These are phyloP conservation scores for Fremontodendron californicum DNA, from an alignment of 345 rosid species.

Conservation along the genomic window DNA sequence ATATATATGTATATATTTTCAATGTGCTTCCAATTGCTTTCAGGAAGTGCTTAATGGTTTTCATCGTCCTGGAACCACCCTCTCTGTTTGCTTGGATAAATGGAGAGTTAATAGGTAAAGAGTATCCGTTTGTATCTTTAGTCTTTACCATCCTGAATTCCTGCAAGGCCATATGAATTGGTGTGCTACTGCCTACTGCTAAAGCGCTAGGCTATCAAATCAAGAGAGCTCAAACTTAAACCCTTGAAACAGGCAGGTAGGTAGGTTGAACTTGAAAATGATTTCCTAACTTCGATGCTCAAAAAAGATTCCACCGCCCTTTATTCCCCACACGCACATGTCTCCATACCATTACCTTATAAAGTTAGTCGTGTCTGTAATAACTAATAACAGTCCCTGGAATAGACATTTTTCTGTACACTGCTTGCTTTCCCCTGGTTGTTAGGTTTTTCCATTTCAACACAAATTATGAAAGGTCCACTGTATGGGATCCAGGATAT, in stretches of 20 bases:
- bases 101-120: too few species aligned
- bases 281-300: background rate
- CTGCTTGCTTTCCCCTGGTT: too few species aligned
- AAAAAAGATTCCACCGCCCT: background rate
- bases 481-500: background rate
- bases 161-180: too few species aligned
- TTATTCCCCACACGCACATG: background rate
- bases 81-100: too few species aligned
- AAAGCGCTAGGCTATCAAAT: background rate
- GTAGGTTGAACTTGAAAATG: background rate
- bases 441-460: background rate
- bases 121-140: too few species aligned
- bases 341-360: background rate
- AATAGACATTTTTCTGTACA: too few species aligned
- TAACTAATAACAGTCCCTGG: background rate
- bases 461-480: background rate
- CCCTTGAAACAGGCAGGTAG: background rate
- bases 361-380: background rate
- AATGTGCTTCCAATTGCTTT: too few species aligned
- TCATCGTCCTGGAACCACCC: background rate
- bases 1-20: too few species aligned
- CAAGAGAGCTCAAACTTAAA: background rate
- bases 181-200: too few species aligned
- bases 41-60: background rate
- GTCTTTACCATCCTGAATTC: too few species aligned